Evolutionary conservation across 1,284 basidiomycete genomes (phyloP), one percentile per base, ranked within the genome.

Genomic region (Athelia sp.): DNA sequence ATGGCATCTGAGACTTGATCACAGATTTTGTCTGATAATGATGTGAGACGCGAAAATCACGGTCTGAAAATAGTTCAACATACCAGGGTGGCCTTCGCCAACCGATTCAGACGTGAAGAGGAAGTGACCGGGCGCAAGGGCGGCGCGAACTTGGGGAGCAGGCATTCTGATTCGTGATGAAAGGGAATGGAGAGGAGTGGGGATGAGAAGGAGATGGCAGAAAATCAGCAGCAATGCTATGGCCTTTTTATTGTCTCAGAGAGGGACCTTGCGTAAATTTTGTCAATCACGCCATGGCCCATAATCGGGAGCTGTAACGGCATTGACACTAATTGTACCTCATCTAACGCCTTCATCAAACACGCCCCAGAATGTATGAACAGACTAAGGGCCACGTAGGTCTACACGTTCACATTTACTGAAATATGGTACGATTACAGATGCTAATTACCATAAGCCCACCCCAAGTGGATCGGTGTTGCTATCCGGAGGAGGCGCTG

Each of bases 1-100:
- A 92, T 93, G 58, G 91, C 91, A 72, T 96, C 93, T 43, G 93
- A 94, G 64, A 97, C 89, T 74, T 96, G 93, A 75, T 99, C 96
- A 70, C 94, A 98, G 69, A 99, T 98, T 80, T 99, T 99, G 79
- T 98, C 96, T 88, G 70, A 58, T 52, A 46, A 52, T 60, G 55
- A 50, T 53, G 50, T 43, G 48, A 31, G 43, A 11, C 11, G 47
- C 47, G 10, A 21, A 14, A 44, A 43, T 18, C 15, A n/a, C 6
- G 6, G 36, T n/a, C 3, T 32, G 18, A 42, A 34, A 42, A 21
- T 48, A 24, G 17, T 11, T 17, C 46, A 11, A 76, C 83, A 54
- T 63, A 90, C 90, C 89, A 55, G 93, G 93, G 73, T 96, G 93
- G 62, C 93, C 93, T 75, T 97, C 93, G 70, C 93, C 93, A 59